phyloP scores from a whole-genome alignment of 139 green algal genomes.

The Tetradesmus lagerheimii region DNA sequence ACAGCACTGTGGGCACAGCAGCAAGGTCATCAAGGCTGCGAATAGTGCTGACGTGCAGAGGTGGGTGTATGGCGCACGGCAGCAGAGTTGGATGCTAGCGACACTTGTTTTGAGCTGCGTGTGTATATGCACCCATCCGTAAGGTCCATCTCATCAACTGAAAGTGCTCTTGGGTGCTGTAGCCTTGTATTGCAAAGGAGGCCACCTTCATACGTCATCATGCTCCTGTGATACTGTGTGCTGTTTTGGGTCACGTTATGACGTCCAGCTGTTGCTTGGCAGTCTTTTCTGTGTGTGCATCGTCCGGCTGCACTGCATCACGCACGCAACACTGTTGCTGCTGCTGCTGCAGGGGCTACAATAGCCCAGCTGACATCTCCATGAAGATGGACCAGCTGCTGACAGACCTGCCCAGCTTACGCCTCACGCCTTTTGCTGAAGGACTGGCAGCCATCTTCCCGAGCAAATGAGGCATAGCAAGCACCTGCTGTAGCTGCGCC shows the following conservation, averaged over 20 bases:
- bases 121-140: too few relatives aligned
- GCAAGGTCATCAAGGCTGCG: slow-evolving; percentile 26
- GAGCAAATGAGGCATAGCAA: neutral
- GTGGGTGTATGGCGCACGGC: slow-evolving; percentile 29
- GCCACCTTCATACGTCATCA: too few relatives aligned
- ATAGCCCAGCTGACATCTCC: slow-evolving; percentile 71
- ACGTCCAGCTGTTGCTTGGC: too few relatives aligned
- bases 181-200: too few relatives aligned
- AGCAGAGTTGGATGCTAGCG: too few relatives aligned
- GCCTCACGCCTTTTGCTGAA: slow-evolving; percentile 47
- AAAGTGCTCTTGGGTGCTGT: too few relatives aligned
- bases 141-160: too few relatives aligned
- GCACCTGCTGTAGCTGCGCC: too few relatives aligned
- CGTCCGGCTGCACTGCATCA: neutral
- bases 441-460: slow-evolving; percentile 55
- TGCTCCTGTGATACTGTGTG: too few relatives aligned
- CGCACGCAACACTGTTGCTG: neutral
- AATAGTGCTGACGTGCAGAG: slow-evolving; percentile 48
- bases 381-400: slow-evolving; percentile 64
- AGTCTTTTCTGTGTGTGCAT: neutral
- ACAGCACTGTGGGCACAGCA: slow-evolving; percentile 48
- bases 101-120: too few relatives aligned
- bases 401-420: slow-evolving; percentile 48
- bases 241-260: too few relatives aligned
- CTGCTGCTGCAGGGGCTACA: slow-evolving; percentile 38